These are phyloP conservation scores for Cystobasidiaceae sp. DNA, from an alignment of 1,284 basidiomycete genomes.

Conservation along the genomic window DNA sequence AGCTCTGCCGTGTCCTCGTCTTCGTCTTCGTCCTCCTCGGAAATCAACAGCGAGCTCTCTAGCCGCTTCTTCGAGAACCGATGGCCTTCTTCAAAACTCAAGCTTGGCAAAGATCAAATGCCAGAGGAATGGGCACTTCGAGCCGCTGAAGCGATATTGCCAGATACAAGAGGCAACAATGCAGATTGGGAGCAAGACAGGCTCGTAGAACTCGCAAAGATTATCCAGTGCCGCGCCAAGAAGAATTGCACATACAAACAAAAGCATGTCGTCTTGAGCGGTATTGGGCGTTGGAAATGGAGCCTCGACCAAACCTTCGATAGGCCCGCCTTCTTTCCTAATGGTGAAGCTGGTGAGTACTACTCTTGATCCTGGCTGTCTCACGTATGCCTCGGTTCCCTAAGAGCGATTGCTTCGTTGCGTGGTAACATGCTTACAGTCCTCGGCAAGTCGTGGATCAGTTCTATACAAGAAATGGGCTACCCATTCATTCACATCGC, in stretches of 20 bases:
- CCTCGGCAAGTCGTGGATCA: conserved; percentile 5
- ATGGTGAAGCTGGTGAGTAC: conserved; percentile 16
- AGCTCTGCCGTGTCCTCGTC: no score
- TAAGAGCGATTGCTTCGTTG: no score
- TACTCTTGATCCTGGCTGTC: no score
- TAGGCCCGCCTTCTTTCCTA: conserved; percentile 4
- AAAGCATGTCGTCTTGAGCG: conserved; percentile 13
- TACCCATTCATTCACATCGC: conserved; percentile 21
- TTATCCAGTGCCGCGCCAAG: conserved; percentile 1
- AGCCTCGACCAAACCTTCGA: conserved; percentile 9
- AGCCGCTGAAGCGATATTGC: not conserved
- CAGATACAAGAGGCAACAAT: not conserved
- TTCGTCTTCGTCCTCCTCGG: no score
- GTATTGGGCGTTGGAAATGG: conserved; percentile 10
- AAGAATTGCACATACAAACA: conserved; percentile 2
- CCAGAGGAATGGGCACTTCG: conserved; percentile 5
- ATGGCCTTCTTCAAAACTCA: not conserved
- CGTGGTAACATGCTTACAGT: no score
- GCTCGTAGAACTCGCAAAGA: not conserved
- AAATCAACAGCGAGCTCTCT: no score
- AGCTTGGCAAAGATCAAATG: not conserved
- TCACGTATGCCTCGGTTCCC: no score
- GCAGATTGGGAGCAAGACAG: conserved; percentile 6
- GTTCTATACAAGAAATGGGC: not conserved
- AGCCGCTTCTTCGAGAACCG: not conserved